Base-by-base conservation (phyloP, 2,329 filamentous ascomycete genomes). In the Colletotrichum eleusines region DNA sequence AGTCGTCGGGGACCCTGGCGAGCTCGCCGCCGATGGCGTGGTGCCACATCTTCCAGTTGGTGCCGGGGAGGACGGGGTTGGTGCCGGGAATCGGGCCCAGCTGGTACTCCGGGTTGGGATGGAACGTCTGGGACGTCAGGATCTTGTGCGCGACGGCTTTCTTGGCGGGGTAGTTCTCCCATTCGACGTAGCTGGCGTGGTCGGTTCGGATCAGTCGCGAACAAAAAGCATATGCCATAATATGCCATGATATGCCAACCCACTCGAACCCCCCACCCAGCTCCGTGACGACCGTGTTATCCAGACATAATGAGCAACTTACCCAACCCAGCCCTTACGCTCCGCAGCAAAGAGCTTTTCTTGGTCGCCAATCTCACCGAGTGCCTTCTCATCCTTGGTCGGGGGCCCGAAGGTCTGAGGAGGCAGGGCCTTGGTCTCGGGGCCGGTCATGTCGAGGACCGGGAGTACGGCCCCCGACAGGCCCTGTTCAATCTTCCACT, bases 101-200 rank as follows among this genome's bases (percentile, higher is more conserved):
- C 73, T 89, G 87, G 70, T 85, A 90, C 72, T 90, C 88, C 0
- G 88, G 87, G 11, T 77, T 66, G 75, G 83, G 76, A 38, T 78
- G 75, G 6, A 77, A 78, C 0, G 72, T 76, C 33, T 77, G 73
- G 0, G 73, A 63, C 0, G 68, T 76, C 46, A 80, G 76, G 58
- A 91, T 86, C 66, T 88, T 83, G 57, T 86, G 84, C 0, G 88
- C 90, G 55, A 85, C 81, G 33, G 83, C 84, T 75, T 91, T 91
- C 78, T 92, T 92, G 58, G 91, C 89, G 0, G 91, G 90, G 64
- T 92, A 91, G 16, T 88, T 84, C 76, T 92, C 90, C 90, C 90
- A 92, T 75, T 92, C 90, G 7, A 93, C 83, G 71, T 91, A 92
- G 9, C 88, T 78, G 28, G 6, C n/a, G 23, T 8, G 12, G 11